phyloP scores from a whole-genome alignment of 306 rosid species.

The Vigna nakashimae region DNA sequence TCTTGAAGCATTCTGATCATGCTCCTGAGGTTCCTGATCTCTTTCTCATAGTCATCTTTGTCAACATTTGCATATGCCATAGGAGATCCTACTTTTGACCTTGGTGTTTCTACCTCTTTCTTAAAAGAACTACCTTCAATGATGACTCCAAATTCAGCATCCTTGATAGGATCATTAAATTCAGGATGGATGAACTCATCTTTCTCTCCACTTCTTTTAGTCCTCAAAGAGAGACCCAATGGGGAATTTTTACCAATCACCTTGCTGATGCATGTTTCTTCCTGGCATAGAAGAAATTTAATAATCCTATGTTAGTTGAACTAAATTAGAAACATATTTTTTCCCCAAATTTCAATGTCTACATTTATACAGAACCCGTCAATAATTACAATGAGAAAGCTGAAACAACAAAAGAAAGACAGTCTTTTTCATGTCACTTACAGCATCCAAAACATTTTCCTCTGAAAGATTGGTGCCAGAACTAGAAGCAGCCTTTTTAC shows the following conservation, averaged over 20 bases:
- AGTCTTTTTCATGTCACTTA: conserved; percentile 21
- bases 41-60: conserved; percentile 68
- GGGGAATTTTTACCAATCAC: conserved; percentile 48
- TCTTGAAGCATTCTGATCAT: conserved; percentile 73
- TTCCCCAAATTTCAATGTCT: no score
- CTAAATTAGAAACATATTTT: not conserved
- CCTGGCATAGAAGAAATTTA: conserved; percentile 51
- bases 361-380: not conserved
- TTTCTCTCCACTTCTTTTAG: conserved; percentile 52
- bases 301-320: not conserved
- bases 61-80: conserved; percentile 45
- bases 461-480: conserved; percentile 49
- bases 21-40: conserved; percentile 65
- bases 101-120: conserved; percentile 56
- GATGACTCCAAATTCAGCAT: conserved; percentile 53
- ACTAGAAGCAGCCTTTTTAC: conserved; percentile 46
- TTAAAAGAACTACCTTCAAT: conserved; percentile 49
- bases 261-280: conserved; percentile 56
- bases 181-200: conserved; percentile 63
- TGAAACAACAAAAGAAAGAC: conserved; percentile 1
- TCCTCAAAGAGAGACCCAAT: conserved; percentile 49
- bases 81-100: conserved; percentile 53
- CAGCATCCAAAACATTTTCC: conserved; percentile 41
- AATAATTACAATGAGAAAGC: conserved; percentile 7
- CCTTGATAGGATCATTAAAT: conserved; percentile 58